phyloP scores from a whole-genome alignment of 768 basidiomycete genomes.

The Cyclocybe aegerita region DNA sequence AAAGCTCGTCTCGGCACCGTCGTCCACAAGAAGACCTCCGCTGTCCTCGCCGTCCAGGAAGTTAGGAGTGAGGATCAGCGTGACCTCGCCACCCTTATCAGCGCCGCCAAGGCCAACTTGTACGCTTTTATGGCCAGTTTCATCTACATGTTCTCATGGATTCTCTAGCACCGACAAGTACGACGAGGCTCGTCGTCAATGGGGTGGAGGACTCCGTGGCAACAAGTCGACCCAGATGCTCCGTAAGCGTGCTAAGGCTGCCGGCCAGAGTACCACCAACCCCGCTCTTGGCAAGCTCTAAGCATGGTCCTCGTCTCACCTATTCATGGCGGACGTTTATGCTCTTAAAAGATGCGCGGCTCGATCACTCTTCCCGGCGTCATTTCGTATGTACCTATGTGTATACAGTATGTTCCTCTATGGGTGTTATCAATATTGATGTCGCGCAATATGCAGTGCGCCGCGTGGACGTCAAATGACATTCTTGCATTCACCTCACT shows the following conservation, averaged over 20 bases:
- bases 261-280: slow-evolving; percentile 64
- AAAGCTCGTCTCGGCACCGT: slow-evolving; percentile 98
- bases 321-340: slow-evolving; percentile 1
- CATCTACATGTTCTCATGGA: neutral
- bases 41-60: slow-evolving; percentile 88
- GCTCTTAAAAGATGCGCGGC: slow-evolving; percentile 11
- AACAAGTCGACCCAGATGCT: slow-evolving; percentile 94
- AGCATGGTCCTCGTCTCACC: slow-evolving; percentile 11
- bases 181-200: slow-evolving; percentile 86
- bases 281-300: slow-evolving; percentile 66
- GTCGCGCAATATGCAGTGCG: slow-evolving; percentile 18
- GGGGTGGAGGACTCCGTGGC: slow-evolving; percentile 96
- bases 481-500: no score
- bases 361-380: slow-evolving; percentile 8
- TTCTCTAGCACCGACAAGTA: slow-evolving; percentile 79
- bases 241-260: slow-evolving; percentile 90
- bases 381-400: slow-evolving; percentile 11
- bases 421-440: slow-evolving; percentile 8
- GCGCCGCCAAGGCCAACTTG: slow-evolving; percentile 98
- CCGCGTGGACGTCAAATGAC: slow-evolving; percentile 3
- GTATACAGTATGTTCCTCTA: neutral
- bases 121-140: slow-evolving; percentile 37
- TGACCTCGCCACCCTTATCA: slow-evolving; percentile 89
- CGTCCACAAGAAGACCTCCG: slow-evolving; percentile 97
- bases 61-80: slow-evolving; percentile 93